A percentile compares a stretch with the other conserved stretches of the same genome.
Evolutionary conservation across 2,329 filamentous ascomycete species (phyloP).

Genomic region (Aspergillus flavus): DNA sequence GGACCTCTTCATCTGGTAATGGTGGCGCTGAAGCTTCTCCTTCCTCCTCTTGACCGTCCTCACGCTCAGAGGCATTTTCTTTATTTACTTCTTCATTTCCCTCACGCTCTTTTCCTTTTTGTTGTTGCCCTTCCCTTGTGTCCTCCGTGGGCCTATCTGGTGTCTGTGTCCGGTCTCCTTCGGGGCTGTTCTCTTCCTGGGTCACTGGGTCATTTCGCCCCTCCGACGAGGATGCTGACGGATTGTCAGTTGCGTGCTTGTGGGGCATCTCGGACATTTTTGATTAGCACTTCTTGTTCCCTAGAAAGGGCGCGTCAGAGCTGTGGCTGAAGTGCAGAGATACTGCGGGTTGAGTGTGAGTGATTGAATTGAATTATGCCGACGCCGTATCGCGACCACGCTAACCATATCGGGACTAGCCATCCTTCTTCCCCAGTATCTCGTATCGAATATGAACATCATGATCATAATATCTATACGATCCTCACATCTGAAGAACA

Average conservation of each 20-base stretch:
- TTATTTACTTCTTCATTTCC: conserved; percentile 17
- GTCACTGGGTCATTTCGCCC: neutral
- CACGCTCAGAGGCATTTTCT: conserved; percentile 14
- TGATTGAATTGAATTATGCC: neutral
- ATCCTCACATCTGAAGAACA: neutral
- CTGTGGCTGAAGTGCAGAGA: neutral
- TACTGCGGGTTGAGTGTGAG: neutral
- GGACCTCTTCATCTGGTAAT: conserved; percentile 46
- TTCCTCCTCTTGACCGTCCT: conserved; percentile 21
- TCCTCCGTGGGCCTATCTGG: neutral
- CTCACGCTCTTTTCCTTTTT: conserved; percentile 16
- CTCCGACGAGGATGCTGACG: conserved; percentile 7
- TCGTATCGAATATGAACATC: neutral
- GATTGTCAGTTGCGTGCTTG: conserved; percentile 12
- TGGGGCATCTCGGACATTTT: conserved; percentile 17
- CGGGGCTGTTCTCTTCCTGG: neutral
- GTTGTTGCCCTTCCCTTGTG: conserved; percentile 51
- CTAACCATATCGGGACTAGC: neutral
- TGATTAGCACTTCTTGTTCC: conserved; percentile 11
- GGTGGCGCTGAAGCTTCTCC: conserved; percentile 37
- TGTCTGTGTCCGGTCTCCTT: neutral
- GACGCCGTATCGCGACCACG: neutral
- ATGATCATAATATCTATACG: neutral
- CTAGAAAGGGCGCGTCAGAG: neutral
- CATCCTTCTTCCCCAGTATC: neutral